phyloP scores from a whole-genome alignment of 1,284 basidiomycete genomes.

The Cutaneotrichosporon sp. region DNA sequence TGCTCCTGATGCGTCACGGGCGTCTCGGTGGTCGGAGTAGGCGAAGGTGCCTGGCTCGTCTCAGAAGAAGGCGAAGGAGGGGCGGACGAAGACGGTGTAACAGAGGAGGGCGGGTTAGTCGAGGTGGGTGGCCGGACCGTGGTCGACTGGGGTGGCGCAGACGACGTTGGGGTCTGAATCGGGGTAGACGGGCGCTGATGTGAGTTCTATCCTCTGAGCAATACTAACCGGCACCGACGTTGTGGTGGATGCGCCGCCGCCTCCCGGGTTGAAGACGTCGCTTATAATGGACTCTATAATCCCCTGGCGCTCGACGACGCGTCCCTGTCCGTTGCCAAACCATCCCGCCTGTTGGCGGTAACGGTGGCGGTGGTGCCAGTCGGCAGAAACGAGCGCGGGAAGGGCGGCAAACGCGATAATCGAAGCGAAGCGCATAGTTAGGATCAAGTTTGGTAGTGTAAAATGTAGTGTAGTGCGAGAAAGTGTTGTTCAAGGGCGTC shows the following conservation, averaged over 20 bases:
- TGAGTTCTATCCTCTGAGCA: neutral
- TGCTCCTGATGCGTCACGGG: slow-evolving; percentile 3
- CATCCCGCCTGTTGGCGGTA: neutral
- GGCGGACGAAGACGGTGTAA: slow-evolving; percentile 4
- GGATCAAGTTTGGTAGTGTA: neutral
- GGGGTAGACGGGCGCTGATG: neutral
- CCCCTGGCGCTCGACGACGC: slow-evolving; percentile 1
- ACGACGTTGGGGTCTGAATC: neutral
- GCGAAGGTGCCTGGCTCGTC: neutral
- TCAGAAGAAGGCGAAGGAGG: neutral
- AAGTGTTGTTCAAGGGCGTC: slow-evolving; percentile 7
- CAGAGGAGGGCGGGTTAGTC: neutral
- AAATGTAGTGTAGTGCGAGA: neutral
- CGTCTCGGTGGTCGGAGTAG: neutral
- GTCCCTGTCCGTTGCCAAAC: too few species aligned
- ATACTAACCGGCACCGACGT: slow-evolving; percentile 2
- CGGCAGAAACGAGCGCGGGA: slow-evolving; percentile 7
- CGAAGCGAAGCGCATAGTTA: slow-evolving; percentile 13
- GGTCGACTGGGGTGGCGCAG: neutral
- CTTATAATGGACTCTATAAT: neutral
- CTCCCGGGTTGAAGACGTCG: neutral
- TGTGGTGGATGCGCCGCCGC: neutral
- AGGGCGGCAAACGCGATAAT: slow-evolving; percentile 7
- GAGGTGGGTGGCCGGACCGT: slow-evolving; percentile 2
- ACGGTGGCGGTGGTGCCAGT: slow-evolving; percentile 1